Conservation (phyloP, 176 grass and related monocot genomes). For the Avena sativa region DNA sequence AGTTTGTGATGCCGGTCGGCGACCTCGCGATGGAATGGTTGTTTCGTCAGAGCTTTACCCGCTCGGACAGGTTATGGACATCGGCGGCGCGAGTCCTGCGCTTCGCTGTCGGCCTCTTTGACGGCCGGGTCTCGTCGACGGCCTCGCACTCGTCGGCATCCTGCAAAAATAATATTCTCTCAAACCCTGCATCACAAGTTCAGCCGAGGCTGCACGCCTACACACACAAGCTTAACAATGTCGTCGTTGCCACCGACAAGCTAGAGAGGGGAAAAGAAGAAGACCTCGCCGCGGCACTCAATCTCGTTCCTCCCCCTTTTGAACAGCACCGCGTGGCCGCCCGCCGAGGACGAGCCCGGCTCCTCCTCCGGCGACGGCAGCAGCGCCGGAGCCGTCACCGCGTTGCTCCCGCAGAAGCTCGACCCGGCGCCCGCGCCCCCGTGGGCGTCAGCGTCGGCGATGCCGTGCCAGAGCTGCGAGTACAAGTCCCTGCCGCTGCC, state of each 20-base stretch:
- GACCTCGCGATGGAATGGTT: not conserved
- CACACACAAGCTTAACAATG: not conserved
- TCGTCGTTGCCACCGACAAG: not conserved
- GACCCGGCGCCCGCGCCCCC: not conserved
- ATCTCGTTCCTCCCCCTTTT: slow-evolving; percentile 49
- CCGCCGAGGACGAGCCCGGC: slow-evolving; percentile 57
- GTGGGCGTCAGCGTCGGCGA: slow-evolving; percentile 38
- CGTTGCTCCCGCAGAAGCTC: slow-evolving; percentile 67
- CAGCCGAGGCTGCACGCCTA: not conserved
- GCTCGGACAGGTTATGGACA: slow-evolving; percentile 88
- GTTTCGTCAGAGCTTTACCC: slow-evolving; percentile 53
- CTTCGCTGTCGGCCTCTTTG: slow-evolving; percentile 49
- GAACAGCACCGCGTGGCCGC: slow-evolving; percentile 34
- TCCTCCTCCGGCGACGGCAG: slow-evolving; percentile 6
- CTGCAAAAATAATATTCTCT: slow-evolving; percentile 44
- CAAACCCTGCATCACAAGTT: slow-evolving; percentile 1
- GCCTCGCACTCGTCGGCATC: slow-evolving; percentile 62
- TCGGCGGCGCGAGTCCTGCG: slow-evolving; percentile 81
- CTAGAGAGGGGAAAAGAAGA: slow-evolving; percentile 16
- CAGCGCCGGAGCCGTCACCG: slow-evolving; percentile 17
- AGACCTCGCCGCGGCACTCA: slow-evolving; percentile 66
- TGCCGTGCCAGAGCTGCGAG: slow-evolving; percentile 72
- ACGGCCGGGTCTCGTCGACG: slow-evolving; percentile 41
- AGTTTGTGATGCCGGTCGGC: not conserved
- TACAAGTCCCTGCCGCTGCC: slow-evolving; percentile 51